phyloP scores from a whole-genome alignment of 495 filamentous ascomycete genomes.

The Penicillium lividum region DNA sequence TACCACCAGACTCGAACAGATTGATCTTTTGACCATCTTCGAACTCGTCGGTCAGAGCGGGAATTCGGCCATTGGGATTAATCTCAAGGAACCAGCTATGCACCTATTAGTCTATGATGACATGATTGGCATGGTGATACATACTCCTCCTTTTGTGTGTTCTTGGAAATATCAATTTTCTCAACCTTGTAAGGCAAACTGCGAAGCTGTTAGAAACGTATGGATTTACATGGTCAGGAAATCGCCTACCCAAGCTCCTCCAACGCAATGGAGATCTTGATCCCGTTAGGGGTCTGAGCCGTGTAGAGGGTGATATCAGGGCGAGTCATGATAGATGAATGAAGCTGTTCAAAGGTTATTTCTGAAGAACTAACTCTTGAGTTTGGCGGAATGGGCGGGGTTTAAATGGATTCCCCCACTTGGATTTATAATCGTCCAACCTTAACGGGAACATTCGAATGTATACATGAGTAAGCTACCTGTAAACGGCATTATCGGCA shows the following conservation, averaged over 20 bases:
- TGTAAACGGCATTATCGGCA: background rate
- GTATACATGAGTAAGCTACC: background rate
- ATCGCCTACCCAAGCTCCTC: slow-evolving; percentile 70
- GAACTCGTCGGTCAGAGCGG: slow-evolving; percentile 81
- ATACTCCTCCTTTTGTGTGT: slow-evolving; percentile 75
- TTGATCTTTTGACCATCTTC: slow-evolving; percentile 69
- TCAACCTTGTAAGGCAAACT: slow-evolving; percentile 63
- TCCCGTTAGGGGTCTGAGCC: slow-evolving; percentile 54
- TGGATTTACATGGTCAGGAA: background rate
- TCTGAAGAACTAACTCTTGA: background rate
- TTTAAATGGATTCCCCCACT: slow-evolving; percentile 13
- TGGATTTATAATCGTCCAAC: slow-evolving; percentile 27
- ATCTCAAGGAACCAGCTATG: slow-evolving; percentile 80
- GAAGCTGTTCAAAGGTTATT: background rate
- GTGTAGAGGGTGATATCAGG: slow-evolving; percentile 54
- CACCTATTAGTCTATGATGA: background rate
- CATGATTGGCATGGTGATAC: slow-evolving; percentile 16
- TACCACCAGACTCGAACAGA: slow-evolving; percentile 82
- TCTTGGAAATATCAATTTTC: slow-evolving; percentile 68
- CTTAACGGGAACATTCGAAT: slow-evolving; percentile 9
- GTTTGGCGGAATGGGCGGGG: background rate
- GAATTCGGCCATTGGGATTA: slow-evolving; percentile 94
- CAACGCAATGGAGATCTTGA: slow-evolving; percentile 84
- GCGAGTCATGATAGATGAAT: slow-evolving; percentile 26
- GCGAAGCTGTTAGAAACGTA: background rate